Base-by-base conservation (phyloP, 176 grass and related monocot genomes). In the Panicum miliaceum region DNA sequence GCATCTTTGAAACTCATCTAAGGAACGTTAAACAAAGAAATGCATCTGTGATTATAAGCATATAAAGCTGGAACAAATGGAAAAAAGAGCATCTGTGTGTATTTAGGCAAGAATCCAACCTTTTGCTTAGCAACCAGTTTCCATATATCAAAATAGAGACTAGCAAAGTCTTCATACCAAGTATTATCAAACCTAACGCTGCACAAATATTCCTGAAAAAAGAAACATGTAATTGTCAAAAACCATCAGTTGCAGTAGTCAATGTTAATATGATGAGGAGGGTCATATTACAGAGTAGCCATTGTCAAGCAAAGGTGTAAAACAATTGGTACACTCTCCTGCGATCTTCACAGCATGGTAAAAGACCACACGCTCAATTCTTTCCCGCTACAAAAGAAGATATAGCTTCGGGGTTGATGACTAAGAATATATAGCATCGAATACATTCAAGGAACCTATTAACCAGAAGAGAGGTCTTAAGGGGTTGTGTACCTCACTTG, bases 141-240 rank as follows among this genome's bases (percentile, higher is more conserved):
- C 81, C 68, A 83, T 59, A 83, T 64, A 29, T 66, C 71, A 41
- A 65, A 75, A 65, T 41, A 63, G 58, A 84, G 42, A 64, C 14
- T 0, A 54, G 45, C 71, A 65, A 2, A 75, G 19, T 22, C 27
- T 50, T 4, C 1, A 65, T 12, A 38, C 12, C 8, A 19, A 41
- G 0, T 3, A 4, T 3, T 12, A 3, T 40, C 9, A 75, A 29
- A 40, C 1, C 0, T 4, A 37, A 29, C 1, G 0, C n/a, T 14
- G 34, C 22, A 50, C 46, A 4, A 27, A 13, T 37, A 84, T 52
- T 75, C 71, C 81, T 82, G 67, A 35, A 82, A 3, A 71, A 82
- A 22, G n/a, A 57, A 35, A 61, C 5, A 16, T 53, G 51, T 53
- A 41, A 82, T 45, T 61, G 26, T 82, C 6, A 82, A 47, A 58